Percentiles rank a stretch among this genome's conserved stretches.
Conservation (phyloP, 495 filamentous ascomycete species). For the Hypoxylon fragiforme region DNA sequence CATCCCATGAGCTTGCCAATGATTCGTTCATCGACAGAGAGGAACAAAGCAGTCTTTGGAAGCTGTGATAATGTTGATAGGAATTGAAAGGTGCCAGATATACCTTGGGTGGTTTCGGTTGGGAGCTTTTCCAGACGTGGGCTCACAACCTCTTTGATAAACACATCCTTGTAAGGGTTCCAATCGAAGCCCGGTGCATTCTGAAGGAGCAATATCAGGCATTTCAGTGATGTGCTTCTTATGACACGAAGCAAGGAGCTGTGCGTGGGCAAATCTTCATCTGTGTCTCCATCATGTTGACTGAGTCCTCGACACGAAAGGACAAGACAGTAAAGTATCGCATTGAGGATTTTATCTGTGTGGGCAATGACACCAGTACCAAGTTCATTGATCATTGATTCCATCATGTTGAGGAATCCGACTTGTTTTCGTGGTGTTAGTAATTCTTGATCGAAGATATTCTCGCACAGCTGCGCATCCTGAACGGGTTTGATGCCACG, state of each 20-base stretch:
- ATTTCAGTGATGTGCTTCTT: constrained; percentile 75
- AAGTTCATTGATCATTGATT: constrained; percentile 82
- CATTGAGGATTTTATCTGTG: constrained; percentile 65
- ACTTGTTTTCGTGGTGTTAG: constrained; percentile 75
- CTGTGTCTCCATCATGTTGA: constrained; percentile 49
- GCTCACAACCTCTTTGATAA: constrained; percentile 74
- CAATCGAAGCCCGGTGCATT: constrained; percentile 68
- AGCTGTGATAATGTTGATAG: constrained; percentile 78
- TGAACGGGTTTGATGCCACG: constrained; percentile 59
- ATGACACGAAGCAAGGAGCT: constrained; percentile 68
- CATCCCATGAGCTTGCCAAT: constrained; percentile 71
- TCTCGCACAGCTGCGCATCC: constrained; percentile 49
- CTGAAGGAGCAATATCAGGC: constrained; percentile 73
- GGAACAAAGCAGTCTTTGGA: constrained; percentile 65
- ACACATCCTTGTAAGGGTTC: constrained; percentile 66
- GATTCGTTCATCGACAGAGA: constrained; percentile 65
- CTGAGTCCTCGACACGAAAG: constrained; percentile 64
- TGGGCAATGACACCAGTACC: constrained; percentile 68
- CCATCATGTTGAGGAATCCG: constrained; percentile 86
- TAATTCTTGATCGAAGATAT: constrained; percentile 55
- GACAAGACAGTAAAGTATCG: constrained; percentile 77
- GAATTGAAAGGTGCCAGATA: constrained; percentile 80
- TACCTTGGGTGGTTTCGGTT: constrained; percentile 81
- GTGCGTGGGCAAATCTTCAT: constrained; percentile 51
- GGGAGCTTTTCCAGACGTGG: constrained; percentile 79